These are phyloP conservation scores for Pseudogymnoascus sp. DNA, from an alignment of 2,329 filamentous ascomycete species.

Conservation along the genomic window DNA sequence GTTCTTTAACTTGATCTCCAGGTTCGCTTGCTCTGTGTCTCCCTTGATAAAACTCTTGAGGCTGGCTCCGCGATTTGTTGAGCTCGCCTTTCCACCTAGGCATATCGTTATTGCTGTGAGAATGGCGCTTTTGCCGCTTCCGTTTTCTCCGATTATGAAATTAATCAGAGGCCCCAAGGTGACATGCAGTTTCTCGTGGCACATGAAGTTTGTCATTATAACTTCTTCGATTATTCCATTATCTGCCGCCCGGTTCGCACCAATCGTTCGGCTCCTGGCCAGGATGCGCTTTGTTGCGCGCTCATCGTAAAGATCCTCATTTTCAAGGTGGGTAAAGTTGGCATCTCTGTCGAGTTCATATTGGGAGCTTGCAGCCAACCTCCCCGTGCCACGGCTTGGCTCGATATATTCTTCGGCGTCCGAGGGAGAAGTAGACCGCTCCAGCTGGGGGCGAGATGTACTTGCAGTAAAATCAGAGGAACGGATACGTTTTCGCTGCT, in stretches of 20 bases:
- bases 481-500: constrained; percentile 1
- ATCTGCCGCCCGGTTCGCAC: constrained; percentile 69
- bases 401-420: constrained; percentile 24
- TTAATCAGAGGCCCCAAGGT: constrained; percentile 92
- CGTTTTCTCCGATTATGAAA: constrained; percentile 96
- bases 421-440: constrained; percentile 14
- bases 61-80: constrained; percentile 85
- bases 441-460: not conserved
- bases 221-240: constrained; percentile 85
- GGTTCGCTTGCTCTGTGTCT: constrained; percentile 66
- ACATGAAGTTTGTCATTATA: constrained; percentile 93
- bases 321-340: constrained; percentile 49
- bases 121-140: constrained; percentile 94
- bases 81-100: constrained; percentile 86
- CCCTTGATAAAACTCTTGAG: constrained; percentile 89
- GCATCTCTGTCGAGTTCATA: constrained; percentile 56
- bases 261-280: constrained; percentile 40
- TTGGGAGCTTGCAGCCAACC: constrained; percentile 41
- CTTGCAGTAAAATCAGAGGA: not conserved
- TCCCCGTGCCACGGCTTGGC: constrained; percentile 7
- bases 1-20: constrained; percentile 87
- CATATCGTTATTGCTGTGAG: constrained; percentile 89
- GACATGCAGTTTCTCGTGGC: constrained; percentile 73
- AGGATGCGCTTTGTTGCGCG: constrained; percentile 57
- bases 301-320: constrained; percentile 53